Conservation (phyloP, 345 rosid species). For the Gynandropsis gynandra region DNA sequence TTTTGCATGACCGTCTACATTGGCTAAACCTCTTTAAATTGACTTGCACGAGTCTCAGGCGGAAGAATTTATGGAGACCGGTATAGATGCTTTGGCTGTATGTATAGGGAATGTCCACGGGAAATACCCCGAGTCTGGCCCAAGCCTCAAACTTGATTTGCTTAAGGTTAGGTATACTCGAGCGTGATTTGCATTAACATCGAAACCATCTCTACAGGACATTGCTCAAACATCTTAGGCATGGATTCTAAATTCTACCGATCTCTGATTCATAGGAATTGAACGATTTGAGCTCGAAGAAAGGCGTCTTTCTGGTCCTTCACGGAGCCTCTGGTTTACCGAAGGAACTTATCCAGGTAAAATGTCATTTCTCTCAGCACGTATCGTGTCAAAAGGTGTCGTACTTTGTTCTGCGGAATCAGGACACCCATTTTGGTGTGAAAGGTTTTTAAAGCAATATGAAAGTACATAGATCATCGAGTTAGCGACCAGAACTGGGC, state of each 20-base stretch:
- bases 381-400: too few species aligned
- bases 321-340: conserved; percentile 98
- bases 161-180: conserved; percentile 47
- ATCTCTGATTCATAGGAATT: conserved; percentile 42
- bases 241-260: conserved; percentile 12
- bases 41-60: conserved; percentile 43
- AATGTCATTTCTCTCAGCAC: background rate
- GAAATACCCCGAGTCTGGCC: conserved; percentile 84
- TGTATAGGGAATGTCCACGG: conserved; percentile 99
- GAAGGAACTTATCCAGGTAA: conserved; percentile 62
- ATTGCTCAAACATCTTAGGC: background rate
- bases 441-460: too few species aligned
- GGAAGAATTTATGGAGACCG: conserved; percentile 70
- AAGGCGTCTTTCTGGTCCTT: conserved; percentile 72
- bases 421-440: too few species aligned
- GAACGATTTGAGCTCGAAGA: conserved; percentile 53
- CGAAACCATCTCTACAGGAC: background rate
- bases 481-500: too few species aligned
- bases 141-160: conserved; percentile 76
- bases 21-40: conserved; percentile 15
- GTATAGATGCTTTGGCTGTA: conserved; percentile 88
- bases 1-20: conserved; percentile 4
- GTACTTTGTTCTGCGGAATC: too few species aligned
- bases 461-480: too few species aligned
- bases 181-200: background rate